These are phyloP conservation scores for Prosopis cineraria DNA, from an alignment of 306 rosid genomes.

Conservation along the genomic window DNA sequence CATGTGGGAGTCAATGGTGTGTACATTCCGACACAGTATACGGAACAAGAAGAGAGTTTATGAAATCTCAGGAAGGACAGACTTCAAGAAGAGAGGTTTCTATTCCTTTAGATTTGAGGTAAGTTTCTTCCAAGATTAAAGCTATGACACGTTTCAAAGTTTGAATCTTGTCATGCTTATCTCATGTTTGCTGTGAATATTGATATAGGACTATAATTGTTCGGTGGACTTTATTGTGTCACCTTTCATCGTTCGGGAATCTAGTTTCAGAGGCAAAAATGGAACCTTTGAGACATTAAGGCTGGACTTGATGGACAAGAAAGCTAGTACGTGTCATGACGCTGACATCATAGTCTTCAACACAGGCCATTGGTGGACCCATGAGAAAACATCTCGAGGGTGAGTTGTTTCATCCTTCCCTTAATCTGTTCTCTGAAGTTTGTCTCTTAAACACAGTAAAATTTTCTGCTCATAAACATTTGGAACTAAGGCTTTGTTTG, in stretches of 20 bases:
- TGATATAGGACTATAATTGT: constrained; percentile 80
- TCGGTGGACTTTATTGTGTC: constrained; percentile 82
- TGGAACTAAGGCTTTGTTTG: background rate
- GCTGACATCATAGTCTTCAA: constrained; percentile 86
- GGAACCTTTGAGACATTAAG: constrained; percentile 78
- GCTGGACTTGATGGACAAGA: constrained; percentile 86
- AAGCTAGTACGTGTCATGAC: constrained; percentile 62
- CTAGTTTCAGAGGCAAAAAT: constrained; percentile 57
- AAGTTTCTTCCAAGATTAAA: constrained; percentile 38
- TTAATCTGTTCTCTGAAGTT: constrained; percentile 10
- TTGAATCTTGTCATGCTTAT: background rate
- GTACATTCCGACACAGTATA: constrained; percentile 71
- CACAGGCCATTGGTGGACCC: constrained; percentile 99
- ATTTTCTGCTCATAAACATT: background rate
- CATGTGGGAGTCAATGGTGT: constrained; percentile 96
- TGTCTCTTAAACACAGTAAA: background rate
- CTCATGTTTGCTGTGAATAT: constrained; percentile 23
- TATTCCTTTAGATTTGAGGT: constrained; percentile 94
- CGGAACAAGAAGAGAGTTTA: constrained; percentile 58
- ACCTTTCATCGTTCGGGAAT: constrained; percentile 81
- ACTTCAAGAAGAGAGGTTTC: constrained; percentile 82
- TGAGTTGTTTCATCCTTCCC: constrained; percentile 21
- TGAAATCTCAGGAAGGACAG: constrained; percentile 77
- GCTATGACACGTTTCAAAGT: background rate
- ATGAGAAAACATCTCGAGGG: constrained; percentile 94